Evolutionary conservation across 768 basidiomycete species (phyloP), one percentile per base, ranked within the genome.

Genomic region (Psilocybe sp.): DNA sequence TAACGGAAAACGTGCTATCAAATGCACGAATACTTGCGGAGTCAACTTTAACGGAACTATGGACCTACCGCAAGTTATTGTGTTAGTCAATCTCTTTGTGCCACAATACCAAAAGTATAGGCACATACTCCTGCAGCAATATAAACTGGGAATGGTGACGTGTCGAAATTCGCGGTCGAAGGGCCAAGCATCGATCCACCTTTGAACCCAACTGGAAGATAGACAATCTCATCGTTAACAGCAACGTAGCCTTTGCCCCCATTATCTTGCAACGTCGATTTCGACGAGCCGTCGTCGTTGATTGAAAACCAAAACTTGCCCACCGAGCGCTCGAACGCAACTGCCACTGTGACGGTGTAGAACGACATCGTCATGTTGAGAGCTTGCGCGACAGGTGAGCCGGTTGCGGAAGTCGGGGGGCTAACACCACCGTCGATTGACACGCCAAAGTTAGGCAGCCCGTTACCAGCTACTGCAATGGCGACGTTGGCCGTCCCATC

Each of bases 281-380:
- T 42, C 7, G 23, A 28, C 23, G 23, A 4, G 10, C 18, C 40
- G 2, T 40, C 12, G 19, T 44, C 41, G 33, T 14, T n/a, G 5
- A 49, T 20, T 13, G 33, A 23, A 11, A 49, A 49, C 48, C 48
- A 49, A 19, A 49, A 49, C 12, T 49, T 42, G 23, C 23, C 42
- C 42, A 16, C 32, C 3, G 16, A 49, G 19, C n/a, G n/a, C 15
- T 18, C 16, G 15, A 23, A 7, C 15, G 34, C 15, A 5, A 49
- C 32, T 5, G 41, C 35, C 1, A 28, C 33, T 7, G n/a, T 33
- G 40, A 49, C 42, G 14, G 15, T 20, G 20, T 32, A 44, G n/a
- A 15, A n/a, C 18, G 28, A 15, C 8, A 44, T 16, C 36, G 41
- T 11, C 33, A 36, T 31, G 18, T 42, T 19, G 3, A 20, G 34